Evolutionary conservation across 208 protist genomes (phyloP).

Genomic region (Spongospora subterranea): DNA sequence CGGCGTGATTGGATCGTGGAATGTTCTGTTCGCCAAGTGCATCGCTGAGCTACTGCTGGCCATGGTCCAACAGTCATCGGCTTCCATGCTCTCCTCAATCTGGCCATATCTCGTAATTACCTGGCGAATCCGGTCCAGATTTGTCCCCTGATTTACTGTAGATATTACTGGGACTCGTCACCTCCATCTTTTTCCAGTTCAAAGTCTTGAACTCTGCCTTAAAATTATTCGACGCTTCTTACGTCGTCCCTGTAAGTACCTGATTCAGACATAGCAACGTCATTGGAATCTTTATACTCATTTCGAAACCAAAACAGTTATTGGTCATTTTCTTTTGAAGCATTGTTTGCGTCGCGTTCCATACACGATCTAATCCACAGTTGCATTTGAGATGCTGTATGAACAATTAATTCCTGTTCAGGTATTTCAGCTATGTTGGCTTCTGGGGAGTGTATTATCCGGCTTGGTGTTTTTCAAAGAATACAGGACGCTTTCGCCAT

Average conservation of each 20-base stretch:
- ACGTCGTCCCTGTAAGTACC: slow-evolving; percentile 18
- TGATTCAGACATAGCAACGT: too few relatives aligned
- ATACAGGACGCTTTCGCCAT: not conserved
- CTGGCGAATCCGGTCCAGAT: not conserved
- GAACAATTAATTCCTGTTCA: not conserved
- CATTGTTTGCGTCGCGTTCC: too few relatives aligned
- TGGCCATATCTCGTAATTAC: slow-evolving; percentile 18
- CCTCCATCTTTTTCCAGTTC: slow-evolving; percentile 42
- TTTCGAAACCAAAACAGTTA: not conserved
- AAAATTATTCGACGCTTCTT: slow-evolving; percentile 16
- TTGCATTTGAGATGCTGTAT: not conserved
- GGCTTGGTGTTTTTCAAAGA: slow-evolving; percentile 50
- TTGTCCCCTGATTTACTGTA: not conserved
- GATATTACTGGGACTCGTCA: not conserved
- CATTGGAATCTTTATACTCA: too few relatives aligned
- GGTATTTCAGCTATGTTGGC: slow-evolving; percentile 54
- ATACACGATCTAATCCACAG: too few relatives aligned
- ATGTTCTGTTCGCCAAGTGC: slow-evolving; percentile 45
- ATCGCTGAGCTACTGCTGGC: not conserved
- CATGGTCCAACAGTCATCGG: not conserved
- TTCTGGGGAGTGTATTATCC: slow-evolving; percentile 29
- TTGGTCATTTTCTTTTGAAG: too few relatives aligned
- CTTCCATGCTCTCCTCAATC: not conserved
- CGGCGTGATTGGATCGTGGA: slow-evolving; percentile 28
- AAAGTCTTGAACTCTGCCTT: slow-evolving; percentile 23